Evolutionary conservation across 2,329 filamentous ascomycete genomes (phyloP), one percentile per base, ranked within the genome.

Genomic region (Fusarium nelsonii): DNA sequence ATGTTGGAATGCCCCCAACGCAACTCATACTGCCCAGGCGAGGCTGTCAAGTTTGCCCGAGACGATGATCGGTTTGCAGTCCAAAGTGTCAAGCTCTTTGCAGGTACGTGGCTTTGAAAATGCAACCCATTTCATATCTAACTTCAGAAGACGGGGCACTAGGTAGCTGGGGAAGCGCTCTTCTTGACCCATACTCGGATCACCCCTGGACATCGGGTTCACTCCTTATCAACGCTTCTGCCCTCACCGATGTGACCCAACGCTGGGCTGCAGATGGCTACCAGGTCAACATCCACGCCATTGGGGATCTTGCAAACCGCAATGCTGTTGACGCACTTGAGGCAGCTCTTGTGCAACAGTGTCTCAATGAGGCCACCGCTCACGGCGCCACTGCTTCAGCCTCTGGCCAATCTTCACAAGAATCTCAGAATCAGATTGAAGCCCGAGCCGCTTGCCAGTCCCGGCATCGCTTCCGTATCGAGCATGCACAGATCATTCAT

Each of bases 241-340:
- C 84, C 5, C 80, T 92, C 53, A 83, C 82, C 1, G 75, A 80
- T 8, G 79, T 91, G 11, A 82, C 89, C 4, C 79, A 78, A 12
- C 77, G 84, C 30, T 92, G 90, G 90, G 85, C 88, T 16, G 78
- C 78, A 3, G 83, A 82, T 36, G 88, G 87, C 14, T 92, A 84
- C 71, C 90, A 92, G 74, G 89, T 92, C 58, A 91, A 90, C 73
- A 90, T 92, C 63, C 90, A 92, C 76, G 90, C 90, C 48, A 92
- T 92, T 60, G 90, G 90, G 10, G 90, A 92, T 76, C 81, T 87
- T 6, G 90, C 90, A 16, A 91, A 91, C 74, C 84, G 89, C 28
- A 81, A 87, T 33, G 88, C 88, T 58, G 79, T 92, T 44, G 85
- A 91, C 69, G 88, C 90, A 10, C 84, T 92, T 52, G 83, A 87